These are phyloP conservation scores for Mercurialis annua DNA, from an alignment of 345 rosid genomes.

Conservation along the genomic window DNA sequence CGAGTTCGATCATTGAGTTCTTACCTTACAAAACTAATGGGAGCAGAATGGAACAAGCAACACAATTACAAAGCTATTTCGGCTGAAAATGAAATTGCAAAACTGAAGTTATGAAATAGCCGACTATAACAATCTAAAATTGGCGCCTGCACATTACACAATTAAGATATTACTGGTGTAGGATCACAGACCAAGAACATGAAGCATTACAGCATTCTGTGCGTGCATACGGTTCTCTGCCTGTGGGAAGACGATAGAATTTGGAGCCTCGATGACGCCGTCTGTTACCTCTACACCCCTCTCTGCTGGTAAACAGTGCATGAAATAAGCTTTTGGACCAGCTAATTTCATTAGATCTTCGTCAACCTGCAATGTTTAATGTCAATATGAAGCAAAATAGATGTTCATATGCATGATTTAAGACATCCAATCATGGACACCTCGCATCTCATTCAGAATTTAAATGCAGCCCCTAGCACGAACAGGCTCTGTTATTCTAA, in stretches of 20 bases:
- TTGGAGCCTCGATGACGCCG: conserved; percentile 80
- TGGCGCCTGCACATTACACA: background rate
- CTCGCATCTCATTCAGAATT: background rate
- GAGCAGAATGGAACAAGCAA: background rate
- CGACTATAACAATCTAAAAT: background rate
- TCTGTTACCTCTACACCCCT: conserved; percentile 91
- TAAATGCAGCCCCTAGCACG: background rate
- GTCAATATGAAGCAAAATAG: background rate
- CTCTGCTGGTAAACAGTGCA: conserved; percentile 99
- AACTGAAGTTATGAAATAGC: background rate
- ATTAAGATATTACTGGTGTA: background rate
- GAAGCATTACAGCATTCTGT: conserved; percentile 87
- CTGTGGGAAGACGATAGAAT: conserved; percentile 86
- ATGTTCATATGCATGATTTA: background rate
- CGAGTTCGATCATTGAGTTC: background rate
- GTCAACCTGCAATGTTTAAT: conserved; percentile 54
- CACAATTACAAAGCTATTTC: background rate
- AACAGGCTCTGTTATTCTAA: background rate
- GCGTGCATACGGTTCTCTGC: conserved; percentile 98
- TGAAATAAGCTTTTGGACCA: conserved; percentile 79
- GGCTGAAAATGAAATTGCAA: background rate
- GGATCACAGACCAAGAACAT: conserved; percentile 47
- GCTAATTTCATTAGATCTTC: conserved; percentile 82
- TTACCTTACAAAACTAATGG: background rate
- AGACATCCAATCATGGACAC: background rate